Base-by-base conservation (phyloP, 768 basidiomycete genomes). In the Cystoderma amianthinum region DNA sequence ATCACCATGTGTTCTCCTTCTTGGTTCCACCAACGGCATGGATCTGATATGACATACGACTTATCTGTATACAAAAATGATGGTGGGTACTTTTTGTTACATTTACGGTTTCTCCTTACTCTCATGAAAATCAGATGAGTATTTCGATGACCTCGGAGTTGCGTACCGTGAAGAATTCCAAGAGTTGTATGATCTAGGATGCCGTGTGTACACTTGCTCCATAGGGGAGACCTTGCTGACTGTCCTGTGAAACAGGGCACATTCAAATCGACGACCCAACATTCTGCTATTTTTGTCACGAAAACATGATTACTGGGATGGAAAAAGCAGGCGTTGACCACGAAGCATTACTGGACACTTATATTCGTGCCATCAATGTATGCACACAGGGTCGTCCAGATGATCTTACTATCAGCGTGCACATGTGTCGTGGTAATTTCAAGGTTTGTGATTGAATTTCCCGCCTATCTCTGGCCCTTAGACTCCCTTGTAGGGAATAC, bases 21-120 rank as follows among this genome's bases (percentile, higher is more conserved):
- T 24, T 83, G 82, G 80, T 80, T 76, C 56, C 80, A 82, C 54
- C 73, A 82, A 20, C 73, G 77, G 18, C 80, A 81, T 53, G 82
- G 82, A 38, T 68, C 66, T 6, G 75, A 78, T 45, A 35, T 59
- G 35, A 76, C 77, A 4, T 81, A 78, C 51, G 74, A 75, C 44
- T 63, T 69, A 32, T 64, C 69, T 5, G 72, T 82, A 4, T 85
- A 85, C 59, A 63, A 66, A 34, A 73, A 65, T 51, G 82, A 84
- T 52, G 74, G 78, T 75, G 34, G 42, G 63, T 34, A 5, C 15
- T 32, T 7, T n/a, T 6, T 19, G n/a, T 17, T 30, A 35, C 34
- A 18, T 19, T 19, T 19, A 20, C 13, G 12, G 21, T 13, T 16
- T 24, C 32, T 33, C 35, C 6, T 36, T 9, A 17, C 12, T 23